A percentile compares a stretch with the other conserved stretches of the same genome.
Conservation (phyloP, 345 rosid genomes). For the Melastoma malabathricum region DNA sequence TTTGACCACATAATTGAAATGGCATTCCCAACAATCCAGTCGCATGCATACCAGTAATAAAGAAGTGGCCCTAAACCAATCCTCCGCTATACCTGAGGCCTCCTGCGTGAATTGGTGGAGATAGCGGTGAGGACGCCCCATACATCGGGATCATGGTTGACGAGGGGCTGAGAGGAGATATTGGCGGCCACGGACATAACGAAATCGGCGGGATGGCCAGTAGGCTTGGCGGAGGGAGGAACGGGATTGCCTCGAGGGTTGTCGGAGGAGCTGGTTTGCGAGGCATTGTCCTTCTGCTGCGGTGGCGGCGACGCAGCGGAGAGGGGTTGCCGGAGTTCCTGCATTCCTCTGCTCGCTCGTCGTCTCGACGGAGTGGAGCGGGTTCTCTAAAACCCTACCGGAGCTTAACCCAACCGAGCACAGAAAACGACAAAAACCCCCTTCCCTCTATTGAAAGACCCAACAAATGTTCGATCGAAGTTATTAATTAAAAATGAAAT, state of each 20-base stretch:
- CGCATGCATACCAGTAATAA: not conserved
- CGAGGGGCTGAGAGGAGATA: constrained; percentile 57
- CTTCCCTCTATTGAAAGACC: not conserved
- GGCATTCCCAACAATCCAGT: no score
- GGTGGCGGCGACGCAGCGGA: constrained; percentile 4
- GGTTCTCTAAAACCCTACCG: no score
- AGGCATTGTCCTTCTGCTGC: constrained; percentile 8
- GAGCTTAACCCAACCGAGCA: no score
- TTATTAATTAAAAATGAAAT: no score
- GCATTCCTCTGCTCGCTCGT: not conserved
- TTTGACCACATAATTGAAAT: no score
- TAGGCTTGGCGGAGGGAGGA: not conserved
- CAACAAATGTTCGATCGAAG: not conserved
- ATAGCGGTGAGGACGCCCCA: constrained; percentile 96
- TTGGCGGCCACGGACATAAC: constrained; percentile 47
- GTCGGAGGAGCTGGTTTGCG: constrained; percentile 16
- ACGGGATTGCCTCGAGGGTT: constrained; percentile 1
- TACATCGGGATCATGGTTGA: constrained; percentile 45
- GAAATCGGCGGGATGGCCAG: constrained; percentile 31
- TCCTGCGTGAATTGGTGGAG: constrained; percentile 62
- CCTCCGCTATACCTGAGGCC: constrained; percentile 39
- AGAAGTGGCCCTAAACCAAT: not conserved
- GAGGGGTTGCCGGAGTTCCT: not conserved
- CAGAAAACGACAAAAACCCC: no score
- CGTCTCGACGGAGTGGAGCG: no score